Evolutionary conservation across 1,284 basidiomycete genomes (phyloP).

Genomic region (Testicularia cyperi): DNA sequence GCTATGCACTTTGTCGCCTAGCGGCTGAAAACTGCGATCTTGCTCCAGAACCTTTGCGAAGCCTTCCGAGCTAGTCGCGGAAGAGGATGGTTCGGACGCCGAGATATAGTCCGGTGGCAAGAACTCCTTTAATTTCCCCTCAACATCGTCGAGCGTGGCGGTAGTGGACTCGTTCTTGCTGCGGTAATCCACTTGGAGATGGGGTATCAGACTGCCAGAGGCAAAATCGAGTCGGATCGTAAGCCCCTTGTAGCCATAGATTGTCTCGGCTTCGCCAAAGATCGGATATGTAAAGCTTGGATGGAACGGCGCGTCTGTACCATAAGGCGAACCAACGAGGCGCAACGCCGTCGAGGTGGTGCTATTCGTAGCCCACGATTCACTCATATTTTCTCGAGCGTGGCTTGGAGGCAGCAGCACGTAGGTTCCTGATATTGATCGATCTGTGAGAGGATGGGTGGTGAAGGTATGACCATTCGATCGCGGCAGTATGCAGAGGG

Average conservation of each 20-base stretch:
- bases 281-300: slow-evolving; percentile 57
- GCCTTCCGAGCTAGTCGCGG: too few species aligned
- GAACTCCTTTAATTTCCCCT: slow-evolving; percentile 74
- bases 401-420: too few species aligned
- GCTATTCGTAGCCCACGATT: slow-evolving; percentile 49
- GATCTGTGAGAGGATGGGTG: too few species aligned
- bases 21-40: slow-evolving; percentile 69
- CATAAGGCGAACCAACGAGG: slow-evolving; percentile 38
- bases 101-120: slow-evolving; percentile 69
- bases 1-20: slow-evolving; percentile 73
- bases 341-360: slow-evolving; percentile 45
- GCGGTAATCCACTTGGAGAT: slow-evolving; percentile 42
- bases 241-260: slow-evolving; percentile 82
- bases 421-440: too few species aligned
- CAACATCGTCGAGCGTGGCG: slow-evolving; percentile 80
- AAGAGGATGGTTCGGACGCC: slow-evolving; percentile 5
- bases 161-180: slow-evolving; percentile 61
- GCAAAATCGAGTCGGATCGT: slow-evolving; percentile 74
- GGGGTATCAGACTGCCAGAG: slow-evolving; percentile 75
- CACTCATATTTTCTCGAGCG: slow-evolving; percentile 14
- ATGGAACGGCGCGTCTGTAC: slow-evolving; percentile 38
- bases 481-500: too few species aligned
- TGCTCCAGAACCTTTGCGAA: slow-evolving; percentile 71
- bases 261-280: slow-evolving; percentile 92
- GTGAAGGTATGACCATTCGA: too few species aligned